Evolutionary conservation across 257 asterid genomes (phyloP).

Genomic region (Primulina huaijiensis): DNA sequence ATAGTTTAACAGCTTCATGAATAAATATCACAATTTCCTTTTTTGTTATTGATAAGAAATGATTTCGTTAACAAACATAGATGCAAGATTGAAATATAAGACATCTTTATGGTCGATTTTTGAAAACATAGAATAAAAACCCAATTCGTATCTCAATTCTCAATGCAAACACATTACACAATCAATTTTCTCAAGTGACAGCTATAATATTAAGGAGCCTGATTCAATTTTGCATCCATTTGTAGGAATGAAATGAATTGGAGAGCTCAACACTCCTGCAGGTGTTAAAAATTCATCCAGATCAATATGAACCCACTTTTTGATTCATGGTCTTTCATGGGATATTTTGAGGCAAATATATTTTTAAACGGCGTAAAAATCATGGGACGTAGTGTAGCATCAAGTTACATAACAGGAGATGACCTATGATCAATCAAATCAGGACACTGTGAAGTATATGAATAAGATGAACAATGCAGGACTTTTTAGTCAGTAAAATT

Average conservation of each 20-base stretch:
- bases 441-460: background rate
- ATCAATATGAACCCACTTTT: background rate
- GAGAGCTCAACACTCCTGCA: background rate
- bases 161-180: background rate
- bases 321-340: background rate
- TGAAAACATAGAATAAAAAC: background rate
- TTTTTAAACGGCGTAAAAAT: background rate
- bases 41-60: background rate
- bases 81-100: too few relatives aligned
- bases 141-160: background rate
- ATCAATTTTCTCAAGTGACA: background rate
- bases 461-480: background rate
- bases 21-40: background rate
- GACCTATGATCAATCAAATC: too few relatives aligned
- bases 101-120: background rate
- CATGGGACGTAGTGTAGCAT: background rate
- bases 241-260: background rate
- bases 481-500: background rate
- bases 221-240: background rate
- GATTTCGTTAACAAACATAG: background rate
- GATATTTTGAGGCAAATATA: too few relatives aligned
- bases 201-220: background rate
- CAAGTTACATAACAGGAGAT: background rate
- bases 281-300: background rate
- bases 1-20: background rate